Evolutionary conservation across 345 rosid species (phyloP).

Genomic region (Toxicodendron radicans): DNA sequence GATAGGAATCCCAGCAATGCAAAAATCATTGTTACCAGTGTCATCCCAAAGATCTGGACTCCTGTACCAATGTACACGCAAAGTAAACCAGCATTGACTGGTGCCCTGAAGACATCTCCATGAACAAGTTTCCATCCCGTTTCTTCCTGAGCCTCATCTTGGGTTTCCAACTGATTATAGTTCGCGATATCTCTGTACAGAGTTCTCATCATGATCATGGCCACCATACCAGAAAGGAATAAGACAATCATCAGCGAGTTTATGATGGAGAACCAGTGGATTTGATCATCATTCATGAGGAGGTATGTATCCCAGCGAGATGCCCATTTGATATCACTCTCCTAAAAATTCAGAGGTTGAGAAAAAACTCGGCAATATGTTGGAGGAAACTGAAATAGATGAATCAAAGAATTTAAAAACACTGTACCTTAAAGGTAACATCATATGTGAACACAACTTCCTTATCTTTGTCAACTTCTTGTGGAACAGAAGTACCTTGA

Average conservation of each 20-base stretch:
- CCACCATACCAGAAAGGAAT: conserved; percentile 98
- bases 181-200: conserved; percentile 90
- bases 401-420: background rate
- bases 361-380: background rate
- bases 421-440: conserved; percentile 77
- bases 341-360: conserved; percentile 35
- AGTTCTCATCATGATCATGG: conserved; percentile 99
- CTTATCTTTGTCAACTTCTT: conserved; percentile 74
- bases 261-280: conserved; percentile 97
- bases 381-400: background rate
- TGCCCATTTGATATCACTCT: conserved; percentile 98
- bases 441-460: conserved; percentile 89
- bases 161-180: conserved; percentile 95
- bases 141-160: conserved; percentile 98
- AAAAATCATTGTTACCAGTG: conserved; percentile 96
- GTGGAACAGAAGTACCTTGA: conserved; percentile 86
- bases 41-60: conserved; percentile 87
- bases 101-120: conserved; percentile 94
- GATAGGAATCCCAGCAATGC: conserved; percentile 91
- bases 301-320: conserved; percentile 99
- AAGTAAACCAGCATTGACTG: conserved; percentile 73
- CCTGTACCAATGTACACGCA: conserved; percentile 96
- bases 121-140: conserved; percentile 99
- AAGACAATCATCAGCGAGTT: conserved; percentile 96
- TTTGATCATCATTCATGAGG: conserved; percentile 97